Conservation (phyloP, 1,139 yeast genomes). For the Pichia sp. region DNA sequence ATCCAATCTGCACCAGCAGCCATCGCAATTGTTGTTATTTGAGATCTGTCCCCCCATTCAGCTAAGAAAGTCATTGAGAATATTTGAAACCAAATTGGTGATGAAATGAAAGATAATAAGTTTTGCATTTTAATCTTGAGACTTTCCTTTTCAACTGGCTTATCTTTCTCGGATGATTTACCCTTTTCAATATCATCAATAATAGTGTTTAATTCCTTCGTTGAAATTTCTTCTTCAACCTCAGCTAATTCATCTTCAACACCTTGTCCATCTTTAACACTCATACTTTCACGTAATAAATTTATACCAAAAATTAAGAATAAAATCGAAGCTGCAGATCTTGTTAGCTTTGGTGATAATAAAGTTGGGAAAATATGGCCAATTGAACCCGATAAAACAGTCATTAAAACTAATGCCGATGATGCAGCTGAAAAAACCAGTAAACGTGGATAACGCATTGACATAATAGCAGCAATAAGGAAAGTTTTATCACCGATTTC, state of each 20-base stretch:
- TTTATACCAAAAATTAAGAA: slow-evolving; percentile 80
- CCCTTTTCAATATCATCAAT: slow-evolving; percentile 57
- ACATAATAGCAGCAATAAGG: slow-evolving; percentile 94
- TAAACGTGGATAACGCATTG: slow-evolving; percentile 83
- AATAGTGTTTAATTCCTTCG: slow-evolving; percentile 47
- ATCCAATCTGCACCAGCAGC: slow-evolving; percentile 95
- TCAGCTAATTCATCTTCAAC: slow-evolving; percentile 95
- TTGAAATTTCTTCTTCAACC: slow-evolving; percentile 83
- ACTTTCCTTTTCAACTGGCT: neutral
- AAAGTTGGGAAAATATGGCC: slow-evolving; percentile 89
- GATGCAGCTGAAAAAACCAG: slow-evolving; percentile 84
- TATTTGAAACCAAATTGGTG: slow-evolving; percentile 92
- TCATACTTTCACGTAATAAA: slow-evolving; percentile 71
- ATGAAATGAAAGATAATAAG: slow-evolving; percentile 43
- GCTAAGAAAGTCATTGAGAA: slow-evolving; percentile 94
- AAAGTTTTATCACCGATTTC: slow-evolving; percentile 97
- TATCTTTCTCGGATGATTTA: slow-evolving; percentile 10
- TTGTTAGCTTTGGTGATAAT: slow-evolving; percentile 73
- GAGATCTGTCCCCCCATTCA: slow-evolving; percentile 99
- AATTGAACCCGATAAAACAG: slow-evolving; percentile 79
- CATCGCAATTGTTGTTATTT: slow-evolving; percentile 96
- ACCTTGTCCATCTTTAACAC: slow-evolving; percentile 74
- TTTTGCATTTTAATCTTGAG: slow-evolving; percentile 10
- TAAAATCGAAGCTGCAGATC: slow-evolving; percentile 70
- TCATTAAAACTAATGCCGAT: slow-evolving; percentile 80